Conservation (phyloP, 192 early-diverging fungal species). For the Rhizoclosmatium sp. region DNA sequence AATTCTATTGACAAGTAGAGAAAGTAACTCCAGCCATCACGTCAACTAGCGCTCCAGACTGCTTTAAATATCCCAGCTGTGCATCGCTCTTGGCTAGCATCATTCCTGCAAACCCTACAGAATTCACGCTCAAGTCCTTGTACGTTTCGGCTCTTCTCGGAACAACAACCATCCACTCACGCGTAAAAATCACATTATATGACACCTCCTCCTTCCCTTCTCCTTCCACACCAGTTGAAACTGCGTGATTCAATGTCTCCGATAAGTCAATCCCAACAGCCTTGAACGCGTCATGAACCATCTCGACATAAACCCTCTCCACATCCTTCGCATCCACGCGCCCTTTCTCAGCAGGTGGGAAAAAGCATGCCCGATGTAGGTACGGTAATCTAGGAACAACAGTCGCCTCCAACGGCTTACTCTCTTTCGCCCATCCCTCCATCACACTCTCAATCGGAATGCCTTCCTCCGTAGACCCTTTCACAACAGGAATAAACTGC, state of each 20-base stretch:
- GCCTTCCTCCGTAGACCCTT: slow-evolving; percentile 18
- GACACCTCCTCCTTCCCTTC: slow-evolving; percentile 39
- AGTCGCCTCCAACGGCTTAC: neutral
- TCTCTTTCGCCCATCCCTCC: neutral
- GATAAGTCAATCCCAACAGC: slow-evolving; percentile 31
- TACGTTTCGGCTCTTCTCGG: slow-evolving; percentile 51
- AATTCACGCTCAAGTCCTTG: slow-evolving; percentile 65
- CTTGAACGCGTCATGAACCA: slow-evolving; percentile 33
- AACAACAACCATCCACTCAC: slow-evolving; percentile 60
- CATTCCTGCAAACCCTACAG: slow-evolving; percentile 71
- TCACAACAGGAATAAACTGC: slow-evolving; percentile 64
- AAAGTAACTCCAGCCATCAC: neutral
- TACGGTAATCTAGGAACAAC: slow-evolving; percentile 26
- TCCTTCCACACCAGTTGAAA: neutral
- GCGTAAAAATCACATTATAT: slow-evolving; percentile 68
- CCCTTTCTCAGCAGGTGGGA: neutral
- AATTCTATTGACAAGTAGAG: too few species aligned
- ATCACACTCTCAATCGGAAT: slow-evolving; percentile 20
- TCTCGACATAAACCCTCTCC: slow-evolving; percentile 25
- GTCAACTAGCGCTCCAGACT: neutral
- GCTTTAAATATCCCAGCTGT: slow-evolving; percentile 35
- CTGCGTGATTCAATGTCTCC: slow-evolving; percentile 21
- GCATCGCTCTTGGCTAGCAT: slow-evolving; percentile 62
- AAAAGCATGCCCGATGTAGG: slow-evolving; percentile 19
- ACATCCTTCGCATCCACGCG: slow-evolving; percentile 7